Evolutionary conservation across 2,329 filamentous ascomycete species (phyloP).

Genomic region (Clarireedia homoeocarpa): DNA sequence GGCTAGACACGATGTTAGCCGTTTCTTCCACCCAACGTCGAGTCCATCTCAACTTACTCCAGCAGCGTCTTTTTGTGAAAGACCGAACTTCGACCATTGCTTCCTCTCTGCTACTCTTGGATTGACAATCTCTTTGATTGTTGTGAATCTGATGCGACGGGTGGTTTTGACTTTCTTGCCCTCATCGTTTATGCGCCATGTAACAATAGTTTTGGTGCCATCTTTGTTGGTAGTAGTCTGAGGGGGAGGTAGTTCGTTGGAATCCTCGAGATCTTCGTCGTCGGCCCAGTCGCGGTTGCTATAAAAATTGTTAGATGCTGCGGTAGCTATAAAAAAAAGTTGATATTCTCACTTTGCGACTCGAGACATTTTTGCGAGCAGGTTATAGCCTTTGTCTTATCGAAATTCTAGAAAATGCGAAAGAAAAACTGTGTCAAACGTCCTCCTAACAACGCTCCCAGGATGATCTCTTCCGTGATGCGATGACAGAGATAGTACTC

Average conservation of each 20-base stretch:
- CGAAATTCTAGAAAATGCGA: not conserved
- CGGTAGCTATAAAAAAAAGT: not conserved
- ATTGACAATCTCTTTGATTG: slow-evolving; percentile 90
- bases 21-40: not conserved
- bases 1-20: slow-evolving; percentile 7
- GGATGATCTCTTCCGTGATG: not conserved
- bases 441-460: not conserved
- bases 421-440: not conserved
- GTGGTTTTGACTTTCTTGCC: slow-evolving; percentile 97
- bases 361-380: slow-evolving; percentile 34
- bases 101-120: slow-evolving; percentile 93
- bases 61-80: slow-evolving; percentile 72
- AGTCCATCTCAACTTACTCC: slow-evolving; percentile 40
- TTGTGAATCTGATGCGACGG: slow-evolving; percentile 85
- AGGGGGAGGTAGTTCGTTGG: slow-evolving; percentile 65
- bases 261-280: slow-evolving; percentile 67
- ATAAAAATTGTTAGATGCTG: slow-evolving; percentile 15
- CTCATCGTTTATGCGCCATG: slow-evolving; percentile 83
- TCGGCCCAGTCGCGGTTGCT: slow-evolving; percentile 75
- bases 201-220: slow-evolving; percentile 91
- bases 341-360: slow-evolving; percentile 35
- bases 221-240: slow-evolving; percentile 96
- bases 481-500: slow-evolving; percentile 6
- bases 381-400: not conserved
- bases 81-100: slow-evolving; percentile 87